Base-by-base conservation (phyloP, 352 stramenopile genomes). In the Globisporangium parvum region DNA sequence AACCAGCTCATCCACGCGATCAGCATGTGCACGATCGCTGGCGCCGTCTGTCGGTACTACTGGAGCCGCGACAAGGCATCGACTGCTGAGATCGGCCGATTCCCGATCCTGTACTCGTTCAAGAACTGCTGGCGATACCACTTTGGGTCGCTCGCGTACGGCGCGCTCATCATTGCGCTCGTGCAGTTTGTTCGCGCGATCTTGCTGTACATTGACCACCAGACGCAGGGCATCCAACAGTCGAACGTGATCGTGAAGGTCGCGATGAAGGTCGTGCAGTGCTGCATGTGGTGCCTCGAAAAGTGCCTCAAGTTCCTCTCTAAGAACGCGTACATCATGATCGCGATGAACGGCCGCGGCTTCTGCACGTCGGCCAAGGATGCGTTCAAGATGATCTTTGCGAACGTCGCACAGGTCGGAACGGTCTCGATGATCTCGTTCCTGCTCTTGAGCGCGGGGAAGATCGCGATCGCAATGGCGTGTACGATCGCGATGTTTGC, bases 221-320 rank as follows among this genome's bases (percentile, higher is more conserved):
- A 98, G 64, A 91, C 92, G 9, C 80, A 97, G 52, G 67, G 88
- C 24, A 56, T 90, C 14, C 80, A 92, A 47, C 64, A 87, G 48
- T 80, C 72, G 44, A 96, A 93, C 39, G 35, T 88, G 10, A 65
- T 83, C 1, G 67, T 96, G 24, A 95, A 88, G 37, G 85, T 95
- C 52, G 60, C 93, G 24, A 91, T 96, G 52, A 91, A 91, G 20
- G 55, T 72, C 6, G 76, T 91, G 12, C 86, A 97, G 64, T 98
- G 96, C 69, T 98, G 84, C 67, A 70, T 99, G 47, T 98, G 89
- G 80, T 98, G 93, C 63, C 60, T 96, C 2, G 86, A 96, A 53
- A 98, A 97, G 53, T 97, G 89, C 55, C 85, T 99, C 59, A 93
- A 91, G 52, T 99, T 98, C 62, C 68, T 99, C n/a, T 98, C 97